Evolutionary conservation across 2,329 filamentous ascomycete genomes (phyloP).

Genomic region (Chaetomiaceae sp.): DNA sequence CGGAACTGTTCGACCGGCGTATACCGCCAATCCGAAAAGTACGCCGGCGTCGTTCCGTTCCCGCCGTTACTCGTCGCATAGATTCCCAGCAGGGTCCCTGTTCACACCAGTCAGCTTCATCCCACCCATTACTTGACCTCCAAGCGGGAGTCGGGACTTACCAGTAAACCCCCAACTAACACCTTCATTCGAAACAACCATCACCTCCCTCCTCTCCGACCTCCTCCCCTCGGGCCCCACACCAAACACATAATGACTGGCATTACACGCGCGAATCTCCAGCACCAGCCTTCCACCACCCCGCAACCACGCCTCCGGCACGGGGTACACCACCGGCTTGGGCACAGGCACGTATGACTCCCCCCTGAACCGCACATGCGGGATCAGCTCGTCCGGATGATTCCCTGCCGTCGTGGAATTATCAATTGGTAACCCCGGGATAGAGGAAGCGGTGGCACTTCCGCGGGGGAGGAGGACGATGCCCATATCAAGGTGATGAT

Average conservation of each 20-base stretch:
- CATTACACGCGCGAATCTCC: conserved; percentile 41
- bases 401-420: neutral
- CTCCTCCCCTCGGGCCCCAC: conserved; percentile 32
- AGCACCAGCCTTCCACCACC: conserved; percentile 32
- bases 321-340: conserved; percentile 32
- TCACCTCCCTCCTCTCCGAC: conserved; percentile 32
- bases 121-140: neutral
- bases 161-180: conserved; percentile 41
- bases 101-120: conserved; percentile 22
- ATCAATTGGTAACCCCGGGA: neutral
- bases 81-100: conserved; percentile 46
- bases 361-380: conserved; percentile 43
- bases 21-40: conserved; percentile 47
- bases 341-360: conserved; percentile 40
- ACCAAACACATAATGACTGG: conserved; percentile 42
- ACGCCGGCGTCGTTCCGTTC: conserved; percentile 40
- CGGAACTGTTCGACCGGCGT: conserved; percentile 35
- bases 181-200: conserved; percentile 33
- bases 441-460: neutral
- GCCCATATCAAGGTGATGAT: conserved; percentile 48
- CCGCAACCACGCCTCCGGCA: conserved; percentile 38
- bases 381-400: conserved; percentile 27
- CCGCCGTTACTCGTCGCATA: conserved; percentile 52
- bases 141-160: conserved; percentile 20
- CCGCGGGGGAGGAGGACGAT: conserved; percentile 35